These are phyloP conservation scores for Xylaria acuta DNA, from an alignment of 495 filamentous ascomycete species.

Conservation along the genomic window DNA sequence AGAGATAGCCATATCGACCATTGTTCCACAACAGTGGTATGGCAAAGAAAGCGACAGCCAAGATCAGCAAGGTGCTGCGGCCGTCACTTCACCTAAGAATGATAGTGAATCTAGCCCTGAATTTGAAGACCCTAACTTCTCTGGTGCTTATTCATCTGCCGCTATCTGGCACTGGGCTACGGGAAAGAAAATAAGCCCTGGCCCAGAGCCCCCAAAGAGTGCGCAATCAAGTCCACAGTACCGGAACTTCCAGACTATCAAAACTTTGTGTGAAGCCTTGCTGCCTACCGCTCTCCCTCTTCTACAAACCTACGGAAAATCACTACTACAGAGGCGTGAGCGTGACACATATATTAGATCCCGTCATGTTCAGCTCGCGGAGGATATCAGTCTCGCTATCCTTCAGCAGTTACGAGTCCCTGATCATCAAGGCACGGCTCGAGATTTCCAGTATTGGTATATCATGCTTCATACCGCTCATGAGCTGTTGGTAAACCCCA, in stretches of 20 bases:
- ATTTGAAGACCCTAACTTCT: conserved; percentile 32
- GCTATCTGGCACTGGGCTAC: conserved; percentile 35
- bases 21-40: conserved; percentile 54
- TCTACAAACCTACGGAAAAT: conserved; percentile 79
- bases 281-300: conserved; percentile 75
- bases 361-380: conserved; percentile 73
- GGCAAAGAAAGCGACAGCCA: conserved; percentile 30
- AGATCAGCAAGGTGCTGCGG: conserved; percentile 27
- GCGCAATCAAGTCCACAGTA: conserved; percentile 58
- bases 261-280: conserved; percentile 76
- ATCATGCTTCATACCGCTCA: conserved; percentile 77
- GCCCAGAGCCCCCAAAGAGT: conserved; percentile 39
- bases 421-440: conserved; percentile 37
- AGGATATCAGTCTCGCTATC: conserved; percentile 75
- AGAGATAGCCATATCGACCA: conserved; percentile 67
- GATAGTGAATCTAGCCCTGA: conserved; percentile 23
- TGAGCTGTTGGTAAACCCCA: conserved; percentile 63
- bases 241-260: conserved; percentile 78
- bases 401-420: conserved; percentile 64
- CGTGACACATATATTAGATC: conserved; percentile 68
- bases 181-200: conserved; percentile 14
- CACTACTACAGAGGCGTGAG: conserved; percentile 73
- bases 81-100: conserved; percentile 15
- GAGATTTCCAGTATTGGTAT: conserved; percentile 77
- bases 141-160: conserved; percentile 30